phyloP scores from a whole-genome alignment of 163 green algal genomes.

The Scenedesmus sp. region DNA sequence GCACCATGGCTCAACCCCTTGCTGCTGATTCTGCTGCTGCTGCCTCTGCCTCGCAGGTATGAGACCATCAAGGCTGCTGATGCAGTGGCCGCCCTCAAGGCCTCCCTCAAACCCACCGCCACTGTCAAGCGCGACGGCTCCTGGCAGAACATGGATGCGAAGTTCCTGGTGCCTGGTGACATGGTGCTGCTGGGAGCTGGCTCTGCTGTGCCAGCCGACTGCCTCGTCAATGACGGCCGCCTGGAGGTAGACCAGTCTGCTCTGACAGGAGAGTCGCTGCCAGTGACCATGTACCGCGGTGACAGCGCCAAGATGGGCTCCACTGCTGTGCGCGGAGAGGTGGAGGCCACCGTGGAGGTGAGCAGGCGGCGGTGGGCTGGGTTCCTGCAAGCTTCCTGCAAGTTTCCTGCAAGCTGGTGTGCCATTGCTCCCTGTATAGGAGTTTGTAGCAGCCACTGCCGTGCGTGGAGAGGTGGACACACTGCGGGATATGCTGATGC shows the following conservation, averaged over 20 bases:
- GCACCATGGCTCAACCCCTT: not conserved
- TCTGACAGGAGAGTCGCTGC: conserved; percentile 76
- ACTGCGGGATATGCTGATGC: no score
- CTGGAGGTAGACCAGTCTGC: conserved; percentile 74
- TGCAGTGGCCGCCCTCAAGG: conserved; percentile 82
- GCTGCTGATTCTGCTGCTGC: not conserved
- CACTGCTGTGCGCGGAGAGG: conserved; percentile 83
- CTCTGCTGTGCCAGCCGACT: conserved; percentile 85
- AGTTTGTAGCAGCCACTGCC: no score
- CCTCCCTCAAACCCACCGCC: conserved; percentile 82
- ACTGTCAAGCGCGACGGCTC: conserved; percentile 84
- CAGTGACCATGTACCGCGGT: conserved; percentile 65
- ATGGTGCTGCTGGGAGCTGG: conserved; percentile 82
- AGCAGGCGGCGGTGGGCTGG: not conserved
- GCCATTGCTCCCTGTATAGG: no score
- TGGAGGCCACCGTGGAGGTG: conserved; percentile 79
- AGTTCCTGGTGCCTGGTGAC: conserved; percentile 87
- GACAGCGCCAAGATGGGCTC: conserved; percentile 87
- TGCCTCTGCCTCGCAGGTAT: conserved; percentile 55
- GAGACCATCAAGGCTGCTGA: conserved; percentile 83
- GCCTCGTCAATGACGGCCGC: conserved; percentile 70
- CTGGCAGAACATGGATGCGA: conserved; percentile 81
- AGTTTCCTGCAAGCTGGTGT: no score
- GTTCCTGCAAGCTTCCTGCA: not conserved
- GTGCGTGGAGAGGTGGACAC: no score